phyloP scores from a whole-genome alignment of 192 early-diverging fungal species.

The Phlyctochytrium bullatum region DNA sequence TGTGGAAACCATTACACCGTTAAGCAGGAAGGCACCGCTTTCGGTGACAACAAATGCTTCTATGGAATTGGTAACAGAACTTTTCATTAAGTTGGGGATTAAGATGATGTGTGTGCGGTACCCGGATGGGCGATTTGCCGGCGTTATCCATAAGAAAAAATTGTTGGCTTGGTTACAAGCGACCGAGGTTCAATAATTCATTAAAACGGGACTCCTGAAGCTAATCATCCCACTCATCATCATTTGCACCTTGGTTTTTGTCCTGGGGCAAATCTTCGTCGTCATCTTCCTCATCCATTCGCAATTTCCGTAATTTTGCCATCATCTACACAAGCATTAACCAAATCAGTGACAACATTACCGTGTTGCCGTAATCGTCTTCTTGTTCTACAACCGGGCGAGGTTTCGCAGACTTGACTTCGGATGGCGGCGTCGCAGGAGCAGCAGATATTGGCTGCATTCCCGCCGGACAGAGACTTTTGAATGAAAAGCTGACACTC shows the following conservation, averaged over 20 bases:
- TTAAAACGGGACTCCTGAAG: background rate
- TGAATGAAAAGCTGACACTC: background rate
- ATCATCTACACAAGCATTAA: background rate
- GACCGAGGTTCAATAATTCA: no score
- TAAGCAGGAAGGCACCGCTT: conserved; percentile 63
- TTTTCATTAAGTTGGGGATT: conserved; percentile 81
- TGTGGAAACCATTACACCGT: background rate
- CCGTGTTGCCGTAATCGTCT: no score
- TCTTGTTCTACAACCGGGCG: no score
- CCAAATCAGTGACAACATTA: background rate
- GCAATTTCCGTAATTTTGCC: background rate
- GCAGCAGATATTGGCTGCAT: background rate
- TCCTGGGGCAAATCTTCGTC: background rate
- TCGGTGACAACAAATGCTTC: conserved; percentile 69
- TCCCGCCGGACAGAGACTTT: background rate
- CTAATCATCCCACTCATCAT: conserved; percentile 53
- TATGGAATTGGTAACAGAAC: conserved; percentile 80
- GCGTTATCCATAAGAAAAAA: conserved; percentile 83
- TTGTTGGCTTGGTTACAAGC: conserved; percentile 71
- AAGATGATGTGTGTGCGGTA: conserved; percentile 69
- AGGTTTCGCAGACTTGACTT: background rate
- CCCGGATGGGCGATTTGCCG: conserved; percentile 63
- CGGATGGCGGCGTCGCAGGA: background rate
- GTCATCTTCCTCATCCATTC: background rate
- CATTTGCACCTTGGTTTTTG: conserved; percentile 28